phyloP scores from a whole-genome alignment of 176 grass and related monocot species.

The Tillandsia fasciculata region DNA sequence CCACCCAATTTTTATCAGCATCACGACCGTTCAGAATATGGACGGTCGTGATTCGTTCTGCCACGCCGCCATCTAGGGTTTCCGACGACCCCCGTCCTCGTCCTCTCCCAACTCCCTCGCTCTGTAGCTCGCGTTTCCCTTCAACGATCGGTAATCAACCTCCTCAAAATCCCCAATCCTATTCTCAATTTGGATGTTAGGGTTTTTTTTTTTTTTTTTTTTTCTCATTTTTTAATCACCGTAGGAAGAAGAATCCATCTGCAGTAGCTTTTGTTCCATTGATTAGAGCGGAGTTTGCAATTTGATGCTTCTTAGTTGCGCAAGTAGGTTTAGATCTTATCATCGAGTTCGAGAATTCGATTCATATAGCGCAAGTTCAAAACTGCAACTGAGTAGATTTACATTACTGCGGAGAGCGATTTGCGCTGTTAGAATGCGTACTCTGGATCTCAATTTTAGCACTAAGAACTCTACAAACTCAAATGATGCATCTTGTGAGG shows the following conservation, averaged over 20 bases:
- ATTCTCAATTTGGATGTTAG: too few relatives aligned
- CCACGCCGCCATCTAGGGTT: neutral
- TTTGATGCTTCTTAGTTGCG: slow-evolving; percentile 29
- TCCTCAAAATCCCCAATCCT: neutral
- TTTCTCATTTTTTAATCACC: neutral
- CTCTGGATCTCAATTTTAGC: neutral
- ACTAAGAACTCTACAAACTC: slow-evolving; percentile 13
- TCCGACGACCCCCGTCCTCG: neutral
- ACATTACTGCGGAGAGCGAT: slow-evolving; percentile 1
- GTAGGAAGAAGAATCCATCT: neutral
- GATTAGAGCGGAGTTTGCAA: slow-evolving; percentile 9
- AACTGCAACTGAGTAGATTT: neutral
- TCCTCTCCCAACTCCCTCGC: neutral
- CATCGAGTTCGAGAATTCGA: neutral
- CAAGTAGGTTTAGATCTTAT: slow-evolving; percentile 14
- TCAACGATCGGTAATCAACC: neutral
- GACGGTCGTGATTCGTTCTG: neutral
- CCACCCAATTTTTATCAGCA: neutral
- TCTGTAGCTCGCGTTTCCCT: neutral
- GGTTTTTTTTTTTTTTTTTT: neutral
- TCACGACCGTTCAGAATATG: neutral
- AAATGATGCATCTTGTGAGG: slow-evolving; percentile 8
- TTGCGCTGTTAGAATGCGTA: neutral
- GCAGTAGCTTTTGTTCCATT: slow-evolving; percentile 23
- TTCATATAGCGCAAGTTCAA: neutral